Evolutionary conservation across 768 basidiomycete species (phyloP), one percentile per base, ranked within the genome.

Genomic region (Pulveroboletus sp.): DNA sequence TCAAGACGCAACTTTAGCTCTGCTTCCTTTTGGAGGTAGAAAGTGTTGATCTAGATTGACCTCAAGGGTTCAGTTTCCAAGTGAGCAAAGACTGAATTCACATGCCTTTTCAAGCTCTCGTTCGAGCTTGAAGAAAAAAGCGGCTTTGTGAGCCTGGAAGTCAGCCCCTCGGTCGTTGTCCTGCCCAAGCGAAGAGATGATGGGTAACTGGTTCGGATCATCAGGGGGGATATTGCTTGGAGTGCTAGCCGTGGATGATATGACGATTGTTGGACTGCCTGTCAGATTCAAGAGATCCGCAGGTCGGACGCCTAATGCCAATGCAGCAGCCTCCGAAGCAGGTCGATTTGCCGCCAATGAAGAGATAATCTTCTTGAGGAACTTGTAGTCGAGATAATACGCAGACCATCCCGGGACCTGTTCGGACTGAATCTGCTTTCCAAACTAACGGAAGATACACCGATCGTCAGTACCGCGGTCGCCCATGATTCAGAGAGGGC

Each of bases 101-200:
- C 75, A 56, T 58, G 88, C 95, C 83, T 98, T 99, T 71, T 98
- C 96, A 18, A 98, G 74, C 69, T 99, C 96, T 18, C 95, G 81
- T 67, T 97, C 94, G 1, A 99, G 80, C 67, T 94, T 98, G 79
- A 96, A 98, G 76, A 99, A 98, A 76, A 98, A 99, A 1, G 93
- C 92, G 4, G 94, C 90, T 64, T 94, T 92, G 73, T 95, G 92
- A 13, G 93, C 92, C 62, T 88, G 90, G 59, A 97, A 93, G 62
- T 90, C 86, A 15, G 87, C 81, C 1, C 89, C 85, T 50, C 89
- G 73, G 57, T 85, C 86, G 28, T 80, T 78, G 63, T 89, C 85
- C 59, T 83, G 77, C 18, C 77, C 76, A 6, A 82, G 74, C 9
- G 76, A 70, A 32, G 84, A 75, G 55, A 86, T 78, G 56, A 87